Evolutionary conservation across 805 yeast genomes (phyloP), one percentile per base, ranked within the genome.

Genomic region (Tanozyma kutaoensis): DNA sequence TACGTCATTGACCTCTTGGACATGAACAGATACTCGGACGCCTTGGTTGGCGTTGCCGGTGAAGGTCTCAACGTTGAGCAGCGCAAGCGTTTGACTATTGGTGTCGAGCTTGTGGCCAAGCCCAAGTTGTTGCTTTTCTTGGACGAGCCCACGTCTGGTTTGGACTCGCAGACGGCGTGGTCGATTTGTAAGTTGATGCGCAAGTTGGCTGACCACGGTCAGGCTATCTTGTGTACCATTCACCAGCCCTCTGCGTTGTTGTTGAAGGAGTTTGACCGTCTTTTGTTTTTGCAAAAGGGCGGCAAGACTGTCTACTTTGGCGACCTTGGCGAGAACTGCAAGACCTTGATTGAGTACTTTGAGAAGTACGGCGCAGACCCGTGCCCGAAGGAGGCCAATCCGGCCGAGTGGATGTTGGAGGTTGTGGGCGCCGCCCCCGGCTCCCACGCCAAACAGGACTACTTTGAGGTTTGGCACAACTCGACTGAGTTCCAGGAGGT

Each of bases 171-270:
- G 48, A 75, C 61, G 51, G 80, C 58, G 29, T 72, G 84, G 84
- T 64, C 81, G 22, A 71, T 76, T 46, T 69, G 74, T 44, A 66
- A 69, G 45, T 66, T 76, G 40, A 59, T 76, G 65, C 62, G 77
- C 48, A 71, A 72, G 39, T 59, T 76, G 33, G 78, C 81, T 10
- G 64, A 68, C 43, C 71, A 73, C 33, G 85, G 85, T 22, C 84
- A 76, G 52, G 76, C 84, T 20, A 72, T 76, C 46, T 55, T 76
- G 45, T 76, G 84, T 28, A 79, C 93, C 15, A 79, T 79, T 39
- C 91, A 79, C 52, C 93, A 79, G 52, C 93, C 93, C 43, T 79
- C 91, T 7, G 86, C 93, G 28, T 62, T 76, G 32, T 57, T 80
- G 44, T 62, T 80, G 54, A 68, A 78, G 44, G 81, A 76, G 42